A percentile compares a stretch with the other conserved stretches of the same genome.
Evolutionary conservation across 2,329 filamentous ascomycete species (phyloP).

Genomic region (Acrocalymma vagum): DNA sequence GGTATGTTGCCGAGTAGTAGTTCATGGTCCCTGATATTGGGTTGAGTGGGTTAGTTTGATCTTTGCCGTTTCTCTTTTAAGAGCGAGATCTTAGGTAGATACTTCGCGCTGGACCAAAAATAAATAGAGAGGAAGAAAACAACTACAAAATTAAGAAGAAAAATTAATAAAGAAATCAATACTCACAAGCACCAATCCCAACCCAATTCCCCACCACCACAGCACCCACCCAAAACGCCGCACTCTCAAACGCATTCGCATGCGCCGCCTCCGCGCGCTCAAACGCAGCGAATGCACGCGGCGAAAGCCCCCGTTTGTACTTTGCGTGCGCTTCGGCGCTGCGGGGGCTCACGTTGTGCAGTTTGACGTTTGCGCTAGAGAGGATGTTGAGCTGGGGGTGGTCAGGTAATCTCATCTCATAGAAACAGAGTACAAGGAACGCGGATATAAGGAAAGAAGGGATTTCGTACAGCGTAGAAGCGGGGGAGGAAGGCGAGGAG

Average conservation of each 20-base stretch:
- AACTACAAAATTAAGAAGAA: no score
- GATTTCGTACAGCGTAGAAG: conserved; percentile 26
- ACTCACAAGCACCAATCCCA: conserved; percentile 27
- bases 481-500: conserved; percentile 29
- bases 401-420: conserved; percentile 1
- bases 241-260: conserved; percentile 55
- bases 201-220: conserved; percentile 53
- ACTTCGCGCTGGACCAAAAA: no score
- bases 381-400: no score
- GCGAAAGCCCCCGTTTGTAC: conserved; percentile 41
- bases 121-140: no score
- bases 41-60: no score
- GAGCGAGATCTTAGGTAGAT: no score
- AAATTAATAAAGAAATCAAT: no score
- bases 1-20: no score
- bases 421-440: not conserved
- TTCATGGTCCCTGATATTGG: no score
- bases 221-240: conserved; percentile 55
- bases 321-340: conserved; percentile 31
- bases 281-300: conserved; percentile 44
- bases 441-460: not conserved
- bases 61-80: no score
- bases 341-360: conserved; percentile 55
- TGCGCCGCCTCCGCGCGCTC: conserved; percentile 56
- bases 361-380: no score